Evolutionary conservation across 73 alveolate genomes (phyloP).

Genomic region (Uronychia binucleata): DNA sequence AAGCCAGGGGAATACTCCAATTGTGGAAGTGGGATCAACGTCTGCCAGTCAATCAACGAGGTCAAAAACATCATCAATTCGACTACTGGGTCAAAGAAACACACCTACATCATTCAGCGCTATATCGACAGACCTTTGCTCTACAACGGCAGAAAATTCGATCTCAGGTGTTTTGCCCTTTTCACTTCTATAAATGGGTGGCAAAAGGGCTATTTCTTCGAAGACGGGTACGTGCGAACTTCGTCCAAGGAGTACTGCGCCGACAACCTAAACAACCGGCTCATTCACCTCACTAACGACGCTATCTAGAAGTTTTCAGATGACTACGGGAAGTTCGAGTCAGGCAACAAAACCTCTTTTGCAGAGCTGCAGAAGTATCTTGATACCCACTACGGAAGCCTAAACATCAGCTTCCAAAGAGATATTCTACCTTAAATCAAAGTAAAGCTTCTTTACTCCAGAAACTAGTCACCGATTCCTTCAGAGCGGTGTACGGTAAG

Average conservation of each 20-base stretch:
- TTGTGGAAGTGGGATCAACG: conserved; percentile 20
- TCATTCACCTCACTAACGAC: conserved; percentile 88
- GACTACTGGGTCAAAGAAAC: conserved; percentile 17
- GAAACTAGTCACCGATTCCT: conserved; percentile 48
- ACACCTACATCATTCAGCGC: conserved; percentile 61
- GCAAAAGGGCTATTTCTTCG: conserved; percentile 57
- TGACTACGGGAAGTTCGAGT: conserved; percentile 83
- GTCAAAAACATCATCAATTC: not conserved
- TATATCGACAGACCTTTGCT: conserved; percentile 76
- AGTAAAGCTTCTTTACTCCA: conserved; percentile 54
- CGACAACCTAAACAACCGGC: conserved; percentile 56
- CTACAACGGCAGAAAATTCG: conserved; percentile 76
- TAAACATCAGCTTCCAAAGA: conserved; percentile 70
- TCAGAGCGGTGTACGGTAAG: conserved; percentile 60
- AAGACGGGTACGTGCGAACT: conserved; percentile 80
- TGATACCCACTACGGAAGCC: conserved; percentile 41
- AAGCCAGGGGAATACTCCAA: conserved; percentile 39
- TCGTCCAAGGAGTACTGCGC: conserved; percentile 63
- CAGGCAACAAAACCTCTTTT: conserved; percentile 80
- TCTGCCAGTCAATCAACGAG: conserved; percentile 5
- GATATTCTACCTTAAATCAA: conserved; percentile 83
- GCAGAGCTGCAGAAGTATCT: conserved; percentile 75
- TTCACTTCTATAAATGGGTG: conserved; percentile 56
- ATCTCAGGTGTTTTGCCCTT: conserved; percentile 79
- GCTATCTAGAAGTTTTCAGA: conserved; percentile 83